These are phyloP conservation scores for Fusarium circinatum DNA, from an alignment of 2,329 filamentous ascomycete species.

Conservation along the genomic window DNA sequence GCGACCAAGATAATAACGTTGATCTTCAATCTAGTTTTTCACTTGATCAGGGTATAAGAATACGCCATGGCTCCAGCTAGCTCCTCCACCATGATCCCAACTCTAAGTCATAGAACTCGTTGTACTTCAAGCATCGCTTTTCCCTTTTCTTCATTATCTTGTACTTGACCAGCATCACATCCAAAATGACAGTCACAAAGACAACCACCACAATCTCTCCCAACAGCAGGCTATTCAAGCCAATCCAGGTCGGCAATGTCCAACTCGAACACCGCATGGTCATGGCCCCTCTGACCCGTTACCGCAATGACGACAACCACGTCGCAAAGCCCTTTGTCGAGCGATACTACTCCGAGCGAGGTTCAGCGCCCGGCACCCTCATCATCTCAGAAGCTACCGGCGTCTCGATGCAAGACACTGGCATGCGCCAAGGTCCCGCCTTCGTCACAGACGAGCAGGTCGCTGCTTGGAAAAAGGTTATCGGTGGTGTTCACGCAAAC, in stretches of 20 bases:
- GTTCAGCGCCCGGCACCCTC: constrained; percentile 57
- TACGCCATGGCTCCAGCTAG: neutral
- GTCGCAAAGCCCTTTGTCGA: constrained; percentile 43
- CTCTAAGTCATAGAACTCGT: neutral
- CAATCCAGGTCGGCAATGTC: constrained; percentile 32
- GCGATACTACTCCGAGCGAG: constrained; percentile 47
- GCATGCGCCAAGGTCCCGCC: constrained; percentile 12
- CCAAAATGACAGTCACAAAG: constrained; percentile 22
- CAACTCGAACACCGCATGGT: constrained; percentile 40
- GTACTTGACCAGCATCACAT: neutral
- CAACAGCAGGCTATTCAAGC: constrained; percentile 41
- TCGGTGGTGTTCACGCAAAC: constrained; percentile 44
- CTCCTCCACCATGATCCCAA: neutral
- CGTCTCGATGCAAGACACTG: constrained; percentile 35
- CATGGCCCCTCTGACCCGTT: constrained; percentile 55
- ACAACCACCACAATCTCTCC: neutral
- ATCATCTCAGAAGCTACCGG: constrained; percentile 48
- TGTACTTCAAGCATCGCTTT: neutral
- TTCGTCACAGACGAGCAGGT: constrained; percentile 37
- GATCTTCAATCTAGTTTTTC: neutral
- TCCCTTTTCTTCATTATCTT: neutral
- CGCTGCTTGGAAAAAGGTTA: constrained; percentile 45
- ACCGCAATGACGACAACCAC: constrained; percentile 57
- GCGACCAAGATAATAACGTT: neutral
- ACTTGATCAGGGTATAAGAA: neutral